phyloP scores from a whole-genome alignment of 805 yeast species.

The Candida palmyrensis region DNA sequence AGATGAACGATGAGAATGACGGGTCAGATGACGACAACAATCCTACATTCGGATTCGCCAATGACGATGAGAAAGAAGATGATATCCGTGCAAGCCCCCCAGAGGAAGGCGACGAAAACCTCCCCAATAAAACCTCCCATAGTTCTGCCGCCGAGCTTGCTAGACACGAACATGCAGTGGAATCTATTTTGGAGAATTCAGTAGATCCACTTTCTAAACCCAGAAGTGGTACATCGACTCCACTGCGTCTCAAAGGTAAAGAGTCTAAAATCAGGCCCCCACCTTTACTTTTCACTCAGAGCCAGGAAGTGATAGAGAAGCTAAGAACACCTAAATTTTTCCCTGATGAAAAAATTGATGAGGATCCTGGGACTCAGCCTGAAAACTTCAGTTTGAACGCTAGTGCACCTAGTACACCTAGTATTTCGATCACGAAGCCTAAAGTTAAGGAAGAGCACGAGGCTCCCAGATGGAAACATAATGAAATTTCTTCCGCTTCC shows the following conservation, averaged over 20 bases:
- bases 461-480: no score
- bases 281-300: conserved; percentile 32
- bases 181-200: background rate
- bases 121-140: conserved; percentile 3
- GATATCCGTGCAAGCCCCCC: no score
- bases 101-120: conserved; percentile 9
- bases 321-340: conserved; percentile 30
- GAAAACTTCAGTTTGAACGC: background rate
- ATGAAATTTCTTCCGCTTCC: no score
- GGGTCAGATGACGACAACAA: conserved; percentile 49
- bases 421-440: background rate
- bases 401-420: background rate
- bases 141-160: background rate
- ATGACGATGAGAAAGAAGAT: conserved; percentile 34
- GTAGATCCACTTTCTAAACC: conserved; percentile 9
- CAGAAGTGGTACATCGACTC: conserved; percentile 9
- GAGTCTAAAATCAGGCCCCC: conserved; percentile 10
- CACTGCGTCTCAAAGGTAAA: conserved; percentile 3
- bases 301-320: conserved; percentile 30
- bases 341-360: conserved; percentile 20
- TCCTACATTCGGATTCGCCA: conserved; percentile 59
- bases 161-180: background rate
- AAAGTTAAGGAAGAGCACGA: no score
- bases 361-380: conserved; percentile 9
- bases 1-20: conserved; percentile 60